phyloP scores from a whole-genome alignment of 768 basidiomycete genomes.

The Boletus tomentosulus region DNA sequence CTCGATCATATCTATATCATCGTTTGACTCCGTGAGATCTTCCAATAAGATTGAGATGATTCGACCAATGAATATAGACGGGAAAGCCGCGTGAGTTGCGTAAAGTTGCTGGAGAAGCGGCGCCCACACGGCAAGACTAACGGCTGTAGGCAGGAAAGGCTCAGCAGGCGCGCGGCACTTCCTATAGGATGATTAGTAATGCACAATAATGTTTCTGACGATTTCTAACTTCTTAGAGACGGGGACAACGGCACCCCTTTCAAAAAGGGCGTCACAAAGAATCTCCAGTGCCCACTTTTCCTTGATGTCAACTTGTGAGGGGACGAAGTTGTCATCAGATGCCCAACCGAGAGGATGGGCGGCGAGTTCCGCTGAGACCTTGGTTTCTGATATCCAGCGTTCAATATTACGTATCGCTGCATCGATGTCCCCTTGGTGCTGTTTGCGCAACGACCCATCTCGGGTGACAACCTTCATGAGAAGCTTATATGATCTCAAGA shows the following conservation, averaged over 20 bases:
- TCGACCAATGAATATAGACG: conserved; percentile 42
- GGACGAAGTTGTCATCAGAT: conserved; percentile 22
- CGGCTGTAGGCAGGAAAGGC: conserved; percentile 46
- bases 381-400: conserved; percentile 74
- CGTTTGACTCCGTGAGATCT: conserved; percentile 9
- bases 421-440: conserved; percentile 48
- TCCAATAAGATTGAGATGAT: conserved; percentile 39
- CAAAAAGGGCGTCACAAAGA: conserved; percentile 63
- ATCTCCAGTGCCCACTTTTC: conserved; percentile 67
- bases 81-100: conserved; percentile 52
- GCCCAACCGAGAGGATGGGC: conserved; percentile 48
- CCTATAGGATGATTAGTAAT: conserved; percentile 34
- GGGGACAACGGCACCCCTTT: conserved; percentile 75
- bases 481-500: conserved; percentile 71
- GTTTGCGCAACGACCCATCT: conserved; percentile 57
- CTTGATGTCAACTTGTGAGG: conserved; percentile 44
- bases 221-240: conserved; percentile 70
- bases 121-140: conserved; percentile 59
- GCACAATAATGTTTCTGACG: neutral
- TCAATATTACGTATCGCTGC: conserved; percentile 60
- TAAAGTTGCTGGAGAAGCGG: conserved; percentile 59
- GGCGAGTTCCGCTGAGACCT: conserved; percentile 52
- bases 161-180: conserved; percentile 47
- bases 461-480: conserved; percentile 58
- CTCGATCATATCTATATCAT: conserved; percentile 15